Evolutionary conservation across 768 basidiomycete genomes (phyloP), one percentile per base, ranked within the genome.

Genomic region (Pluteus cervinus): DNA sequence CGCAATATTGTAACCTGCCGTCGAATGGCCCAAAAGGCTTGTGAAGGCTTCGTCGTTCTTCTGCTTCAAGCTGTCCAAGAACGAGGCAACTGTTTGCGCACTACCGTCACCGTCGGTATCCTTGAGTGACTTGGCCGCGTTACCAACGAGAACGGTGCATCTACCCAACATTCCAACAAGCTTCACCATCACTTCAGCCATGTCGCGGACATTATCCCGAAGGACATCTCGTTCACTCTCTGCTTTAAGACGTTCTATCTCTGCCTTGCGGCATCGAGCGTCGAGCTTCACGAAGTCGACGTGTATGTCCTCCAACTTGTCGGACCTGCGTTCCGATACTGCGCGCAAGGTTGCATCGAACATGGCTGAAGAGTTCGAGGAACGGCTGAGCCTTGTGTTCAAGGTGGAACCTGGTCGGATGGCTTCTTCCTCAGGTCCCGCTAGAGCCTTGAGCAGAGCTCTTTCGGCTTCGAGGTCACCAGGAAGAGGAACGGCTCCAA

Each of bases 261-360:
- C 81, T 2, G 79, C 74, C 52, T 72, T 80, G 41, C 71, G 71
- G 56, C 68, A 73, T 35, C 68, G 64, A 1, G 80, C 80, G 42
- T 86, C 81, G 16, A 83, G 69, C 51, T 79, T 82, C 50, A 92
- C 63, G 45, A 75, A 82, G 42, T 86, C 81, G 17, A 78, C 54
- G 48, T 69, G 74, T 25, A 73, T 50, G 18, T 88, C 83, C 52
- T 90, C 89, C 24, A 89, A 60, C 47, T 79, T 79, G 45, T 88
- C 86, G 4, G 81, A 85, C 43, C 73, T 79, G 37, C 89, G 69
- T 51, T 92, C 85, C 23, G 81, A 77, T 33, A 81, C 79, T 11
- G 86, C 86, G n/a, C 84, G 76, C 53, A 91, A 73, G 24, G 84
- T 86, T 11, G 86, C 88, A 32, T 88, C 86, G 51, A 91, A 88